Base-by-base conservation (phyloP, 2,329 filamentous ascomycete species). In the Grosmannia penicillata region DNA sequence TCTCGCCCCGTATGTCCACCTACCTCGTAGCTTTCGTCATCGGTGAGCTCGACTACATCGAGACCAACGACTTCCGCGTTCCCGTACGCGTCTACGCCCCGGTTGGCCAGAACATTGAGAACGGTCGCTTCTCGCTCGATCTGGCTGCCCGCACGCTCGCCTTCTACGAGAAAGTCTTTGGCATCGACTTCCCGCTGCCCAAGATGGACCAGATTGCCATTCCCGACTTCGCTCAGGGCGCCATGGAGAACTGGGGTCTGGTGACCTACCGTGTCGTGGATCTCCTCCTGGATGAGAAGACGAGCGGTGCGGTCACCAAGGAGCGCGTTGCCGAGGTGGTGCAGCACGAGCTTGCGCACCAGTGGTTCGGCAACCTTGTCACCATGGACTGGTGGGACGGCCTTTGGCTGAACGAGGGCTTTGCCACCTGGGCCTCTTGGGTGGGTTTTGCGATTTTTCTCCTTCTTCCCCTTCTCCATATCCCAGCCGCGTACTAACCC, bases 211-310 rank as follows among this genome's bases (percentile, higher is more conserved):
- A 93, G 80, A 78, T 93, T 49, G 87, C 89, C 32, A 87, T 96
- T 53, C 89, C 89, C 14, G 89, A 96, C 56, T 96, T 96, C 56
- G 85, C 85, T 36, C 85, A 86, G 35, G 89, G 89, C 45, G 89
- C 87, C 43, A 95, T 96, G 87, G 87, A 96, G 68, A 96, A 96
- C 59, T 96, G 89, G 89, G 89, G 89, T 54, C 66, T 96, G 37
- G 77, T 96, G 49, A 96, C 89, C 7, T 96, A 95, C 63, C 81
- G 89, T 47, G 82, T 93, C 18, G 87, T 95, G 25, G 85, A 93
- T 53, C 60, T 96, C 33, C 71, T 96, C 42, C 75, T 93, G 45
- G 89, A 96, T 51, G 85, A 95, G 60, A 91, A 93, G 68, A 82
- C 75, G 4, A 91, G 83, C 51, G 82, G 86, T 53, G 87, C 89